Conservation (phyloP, 2,329 filamentous ascomycete genomes). For the Stemphylium vesicarium region DNA sequence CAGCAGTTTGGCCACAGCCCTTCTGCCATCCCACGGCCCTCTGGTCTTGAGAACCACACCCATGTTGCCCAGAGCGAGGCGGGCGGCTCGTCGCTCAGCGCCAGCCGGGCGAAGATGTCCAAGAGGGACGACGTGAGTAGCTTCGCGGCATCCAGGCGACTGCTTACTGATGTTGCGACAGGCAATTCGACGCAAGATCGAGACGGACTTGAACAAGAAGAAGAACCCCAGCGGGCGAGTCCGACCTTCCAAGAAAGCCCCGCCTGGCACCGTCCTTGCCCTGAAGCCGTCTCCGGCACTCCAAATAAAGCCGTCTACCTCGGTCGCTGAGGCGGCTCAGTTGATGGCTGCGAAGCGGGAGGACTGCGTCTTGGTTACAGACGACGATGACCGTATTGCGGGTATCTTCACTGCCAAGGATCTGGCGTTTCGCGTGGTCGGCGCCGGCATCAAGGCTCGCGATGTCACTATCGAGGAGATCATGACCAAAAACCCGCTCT, state of each 20-base stretch:
- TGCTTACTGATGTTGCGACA: slow-evolving; percentile 49
- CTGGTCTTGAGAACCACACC: slow-evolving; percentile 66
- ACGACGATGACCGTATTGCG: slow-evolving; percentile 96
- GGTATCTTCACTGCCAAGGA: slow-evolving; percentile 99
- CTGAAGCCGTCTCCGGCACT: slow-evolving; percentile 94
- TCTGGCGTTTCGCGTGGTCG: slow-evolving; percentile 94
- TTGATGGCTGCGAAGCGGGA: slow-evolving; percentile 99
- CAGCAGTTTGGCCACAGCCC: slow-evolving; percentile 65
- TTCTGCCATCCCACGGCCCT: slow-evolving; percentile 76
- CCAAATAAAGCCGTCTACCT: slow-evolving; percentile 95
- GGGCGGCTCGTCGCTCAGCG: slow-evolving; percentile 76
- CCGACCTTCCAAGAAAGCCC: slow-evolving; percentile 87
- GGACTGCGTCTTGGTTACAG: slow-evolving; percentile 96
- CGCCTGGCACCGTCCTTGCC: slow-evolving; percentile 93
- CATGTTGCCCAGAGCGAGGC: slow-evolving; percentile 62
- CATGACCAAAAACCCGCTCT: slow-evolving; percentile 99
- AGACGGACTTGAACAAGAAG: slow-evolving; percentile 98
- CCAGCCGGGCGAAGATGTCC: slow-evolving; percentile 92
- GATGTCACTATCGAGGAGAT: slow-evolving; percentile 95
- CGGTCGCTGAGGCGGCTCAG: slow-evolving; percentile 94
- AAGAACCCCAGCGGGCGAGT: slow-evolving; percentile 79
- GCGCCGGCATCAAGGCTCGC: slow-evolving; percentile 84
- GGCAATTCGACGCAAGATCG: slow-evolving; percentile 97
- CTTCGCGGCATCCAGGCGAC: slow-evolving; percentile 6
- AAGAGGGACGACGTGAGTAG: slow-evolving; percentile 94